A percentile compares a stretch with the other conserved stretches of the same genome.
Evolutionary conservation across 768 basidiomycete species (phyloP).

Genomic region (Udeniomyces megalosporus): DNA sequence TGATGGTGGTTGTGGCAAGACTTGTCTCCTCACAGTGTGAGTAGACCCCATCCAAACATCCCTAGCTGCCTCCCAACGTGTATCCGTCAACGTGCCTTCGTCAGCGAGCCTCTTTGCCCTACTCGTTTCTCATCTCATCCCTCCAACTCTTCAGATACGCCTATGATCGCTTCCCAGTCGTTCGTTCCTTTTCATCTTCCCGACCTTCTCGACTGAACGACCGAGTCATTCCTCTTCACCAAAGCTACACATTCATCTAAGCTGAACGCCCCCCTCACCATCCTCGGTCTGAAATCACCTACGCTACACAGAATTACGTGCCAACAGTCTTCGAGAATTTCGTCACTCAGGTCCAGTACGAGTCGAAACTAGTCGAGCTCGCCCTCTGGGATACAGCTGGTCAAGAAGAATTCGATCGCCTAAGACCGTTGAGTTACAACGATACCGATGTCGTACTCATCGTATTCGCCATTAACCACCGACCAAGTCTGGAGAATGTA

Average conservation of each 20-base stretch:
- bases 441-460: conserved; percentile 32
- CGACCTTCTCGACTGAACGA: neutral
- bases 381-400: conserved; percentile 99
- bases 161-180: conserved; percentile 14
- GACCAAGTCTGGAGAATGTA: conserved; percentile 29
- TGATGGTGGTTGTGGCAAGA: conserved; percentile 16
- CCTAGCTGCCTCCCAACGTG: neutral
- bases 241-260: neutral
- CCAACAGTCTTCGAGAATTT: conserved; percentile 8
- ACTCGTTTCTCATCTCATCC: neutral
- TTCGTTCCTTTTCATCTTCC: neutral
- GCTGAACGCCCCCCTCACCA: neutral
- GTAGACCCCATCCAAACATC: neutral
- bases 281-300: neutral
- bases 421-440: conserved; percentile 30
- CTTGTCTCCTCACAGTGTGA: conserved; percentile 15
- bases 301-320: conserved; percentile 66
- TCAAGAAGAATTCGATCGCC: conserved; percentile 61
- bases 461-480: conserved; percentile 30
- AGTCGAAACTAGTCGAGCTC: conserved; percentile 76
- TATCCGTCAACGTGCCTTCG: too few species aligned
- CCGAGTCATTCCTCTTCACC: neutral
- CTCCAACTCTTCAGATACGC: conserved; percentile 1
- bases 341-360: conserved; percentile 53
- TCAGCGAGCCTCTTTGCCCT: too few species aligned